These are phyloP conservation scores for Opeltia flavorubescens DNA, from an alignment of 495 filamentous ascomycete species.

Conservation along the genomic window DNA sequence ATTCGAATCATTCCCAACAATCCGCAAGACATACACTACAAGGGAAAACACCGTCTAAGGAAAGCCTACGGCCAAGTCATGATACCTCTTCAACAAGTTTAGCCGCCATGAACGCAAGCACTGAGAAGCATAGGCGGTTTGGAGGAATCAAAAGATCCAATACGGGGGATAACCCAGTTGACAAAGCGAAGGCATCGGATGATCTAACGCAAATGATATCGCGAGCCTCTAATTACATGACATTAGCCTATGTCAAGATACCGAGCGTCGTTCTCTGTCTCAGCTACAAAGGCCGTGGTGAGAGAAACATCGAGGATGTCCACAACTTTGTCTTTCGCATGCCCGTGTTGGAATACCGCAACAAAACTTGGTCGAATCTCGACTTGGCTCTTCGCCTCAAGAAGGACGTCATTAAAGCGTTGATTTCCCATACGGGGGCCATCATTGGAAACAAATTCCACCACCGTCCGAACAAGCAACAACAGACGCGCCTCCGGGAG, in stretches of 20 bases:
- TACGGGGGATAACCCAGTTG: conserved; percentile 32
- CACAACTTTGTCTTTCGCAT: conserved; percentile 96
- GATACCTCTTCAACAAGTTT: conserved; percentile 35
- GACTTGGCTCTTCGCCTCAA: conserved; percentile 86
- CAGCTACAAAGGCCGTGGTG: conserved; percentile 90
- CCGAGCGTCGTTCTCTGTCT: conserved; percentile 89
- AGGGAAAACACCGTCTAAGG: conserved; percentile 50
- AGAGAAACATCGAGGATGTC: conserved; percentile 89
- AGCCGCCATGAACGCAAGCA: conserved; percentile 27
- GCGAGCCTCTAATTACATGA: conserved; percentile 93
- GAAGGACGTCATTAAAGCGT: conserved; percentile 81
- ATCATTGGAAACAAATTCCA: conserved; percentile 97
- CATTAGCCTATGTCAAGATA: conserved; percentile 85
- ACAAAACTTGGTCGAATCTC: conserved; percentile 98
- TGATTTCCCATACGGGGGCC: conserved; percentile 89
- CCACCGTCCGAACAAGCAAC: conserved; percentile 63
- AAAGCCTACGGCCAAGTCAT: conserved; percentile 43
- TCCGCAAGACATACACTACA: conserved; percentile 10
- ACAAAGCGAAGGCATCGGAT: conserved; percentile 51
- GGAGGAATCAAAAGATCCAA: conserved; percentile 26
- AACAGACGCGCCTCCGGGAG: conserved; percentile 67
- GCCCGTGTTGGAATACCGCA: conserved; percentile 85
- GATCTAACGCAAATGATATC: conserved; percentile 98
- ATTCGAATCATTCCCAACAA: conserved; percentile 13
- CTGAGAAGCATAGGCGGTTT: conserved; percentile 42